Conservation (phyloP, 768 basidiomycete species). For the Udeniomyces megalosporus region DNA sequence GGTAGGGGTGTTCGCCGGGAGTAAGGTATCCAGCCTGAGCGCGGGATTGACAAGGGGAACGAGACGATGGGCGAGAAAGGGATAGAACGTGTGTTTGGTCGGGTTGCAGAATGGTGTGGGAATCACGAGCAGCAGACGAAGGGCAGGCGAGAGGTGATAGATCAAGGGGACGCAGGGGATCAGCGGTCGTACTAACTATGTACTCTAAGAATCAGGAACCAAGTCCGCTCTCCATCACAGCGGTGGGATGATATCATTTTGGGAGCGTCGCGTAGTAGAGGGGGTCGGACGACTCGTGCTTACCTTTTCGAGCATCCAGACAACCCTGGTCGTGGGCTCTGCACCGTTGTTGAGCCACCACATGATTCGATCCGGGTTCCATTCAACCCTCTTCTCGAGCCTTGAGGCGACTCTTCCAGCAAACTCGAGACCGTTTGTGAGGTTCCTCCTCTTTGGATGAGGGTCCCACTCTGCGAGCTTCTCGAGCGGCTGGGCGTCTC, state of each 20-base stretch:
- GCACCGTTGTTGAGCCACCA: conserved; percentile 77
- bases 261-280: no score
- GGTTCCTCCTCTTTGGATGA: not conserved
- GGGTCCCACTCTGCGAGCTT: conserved; percentile 73
- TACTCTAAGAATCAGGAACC: no score
- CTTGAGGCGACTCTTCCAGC: conserved; percentile 10
- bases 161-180: not conserved
- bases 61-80: not conserved
- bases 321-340: conserved; percentile 58
- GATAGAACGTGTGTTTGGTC: not conserved
- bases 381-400: conserved; percentile 53
- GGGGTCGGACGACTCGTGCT: conserved; percentile 21
- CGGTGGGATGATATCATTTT: no score
- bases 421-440: not conserved
- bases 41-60: no score
- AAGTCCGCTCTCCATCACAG: no score
- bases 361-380: conserved; percentile 78
- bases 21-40: not conserved
- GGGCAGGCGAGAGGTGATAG: no score
- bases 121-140: no score
- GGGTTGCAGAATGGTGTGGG: no score
- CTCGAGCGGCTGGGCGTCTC: conserved; percentile 77
- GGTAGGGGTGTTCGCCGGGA: conserved; percentile 5
- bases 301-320: conserved; percentile 62
- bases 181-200: not conserved